Percentiles rank a stretch among this genome's conserved stretches.
Conservation (phyloP, 129 eudicot genomes). For the Ambrosia artemisiifolia region DNA sequence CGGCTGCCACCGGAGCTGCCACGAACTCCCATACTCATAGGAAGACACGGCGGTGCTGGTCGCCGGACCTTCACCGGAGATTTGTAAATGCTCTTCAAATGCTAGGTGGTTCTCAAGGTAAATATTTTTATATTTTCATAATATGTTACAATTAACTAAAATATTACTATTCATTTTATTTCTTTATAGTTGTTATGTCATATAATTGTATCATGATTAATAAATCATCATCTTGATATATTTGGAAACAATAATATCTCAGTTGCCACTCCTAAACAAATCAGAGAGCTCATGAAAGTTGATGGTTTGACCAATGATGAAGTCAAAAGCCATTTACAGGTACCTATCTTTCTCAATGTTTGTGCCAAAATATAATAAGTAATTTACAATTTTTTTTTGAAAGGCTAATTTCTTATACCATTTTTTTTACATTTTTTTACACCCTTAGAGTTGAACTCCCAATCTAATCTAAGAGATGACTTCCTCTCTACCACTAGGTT, state of each 20-base stretch:
- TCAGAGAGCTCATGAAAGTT: conserved; percentile 98
- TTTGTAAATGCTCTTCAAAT: conserved; percentile 96
- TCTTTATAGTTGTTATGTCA: not conserved
- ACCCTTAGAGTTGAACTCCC: no score
- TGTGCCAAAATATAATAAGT: not conserved
- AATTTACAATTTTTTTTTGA: not conserved
- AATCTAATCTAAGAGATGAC: no score
- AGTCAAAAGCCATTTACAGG: conserved; percentile 99
- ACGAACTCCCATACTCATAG: conserved; percentile 60
- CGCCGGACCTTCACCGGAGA: conserved; percentile 95
- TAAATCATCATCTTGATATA: conserved; percentile 25
- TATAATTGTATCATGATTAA: conserved; percentile 24
- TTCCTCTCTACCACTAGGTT: no score
- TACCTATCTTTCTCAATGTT: conserved; percentile 23
- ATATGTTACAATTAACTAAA: not conserved
- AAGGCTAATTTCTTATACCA: no score
- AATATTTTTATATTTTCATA: not conserved
- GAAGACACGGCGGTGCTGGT: conserved; percentile 96
- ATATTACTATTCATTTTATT: not conserved
- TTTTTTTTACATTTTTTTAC: no score
- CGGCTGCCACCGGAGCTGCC: conserved; percentile 18
- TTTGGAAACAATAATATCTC: conserved; percentile 31
- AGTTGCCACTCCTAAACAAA: conserved; percentile 99
- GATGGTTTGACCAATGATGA: conserved; percentile 99
- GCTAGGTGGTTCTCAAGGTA: conserved; percentile 99